These are phyloP conservation scores for Wallacemonas rigidus DNA, from an alignment of 208 protist genomes.

Conservation along the genomic window DNA sequence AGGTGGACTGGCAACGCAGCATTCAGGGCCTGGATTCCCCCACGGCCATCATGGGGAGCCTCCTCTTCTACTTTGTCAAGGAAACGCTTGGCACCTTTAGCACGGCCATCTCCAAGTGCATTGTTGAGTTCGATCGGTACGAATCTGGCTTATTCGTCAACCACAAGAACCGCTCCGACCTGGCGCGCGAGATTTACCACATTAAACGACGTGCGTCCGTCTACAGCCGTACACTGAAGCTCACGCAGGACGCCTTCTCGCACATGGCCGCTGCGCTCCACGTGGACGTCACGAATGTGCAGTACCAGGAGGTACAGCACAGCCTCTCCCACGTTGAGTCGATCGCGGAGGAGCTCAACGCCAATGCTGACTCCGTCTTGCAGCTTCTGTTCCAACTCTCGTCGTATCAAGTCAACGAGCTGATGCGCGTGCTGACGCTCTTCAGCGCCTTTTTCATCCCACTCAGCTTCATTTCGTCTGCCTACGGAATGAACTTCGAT, in stretches of 20 bases:
- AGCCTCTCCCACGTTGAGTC: constrained; percentile 69
- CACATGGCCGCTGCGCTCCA: constrained; percentile 52
- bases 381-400: constrained; percentile 81
- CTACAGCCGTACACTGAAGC: constrained; percentile 62
- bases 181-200: constrained; percentile 80
- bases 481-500: constrained; percentile 91
- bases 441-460: constrained; percentile 90
- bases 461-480: constrained; percentile 75
- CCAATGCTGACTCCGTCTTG: constrained; percentile 71
- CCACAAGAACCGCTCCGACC: constrained; percentile 37
- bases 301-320: constrained; percentile 77
- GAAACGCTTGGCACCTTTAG: constrained; percentile 67
- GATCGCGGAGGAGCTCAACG: constrained; percentile 71
- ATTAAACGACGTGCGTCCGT: constrained; percentile 82
- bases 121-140: constrained; percentile 78
- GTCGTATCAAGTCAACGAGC: constrained; percentile 87
- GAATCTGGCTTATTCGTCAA: constrained; percentile 70
- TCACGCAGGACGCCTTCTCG: constrained; percentile 70
- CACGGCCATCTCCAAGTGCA: constrained; percentile 51
- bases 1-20: constrained; percentile 44
- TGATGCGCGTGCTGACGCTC: constrained; percentile 85
- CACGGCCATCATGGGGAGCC: constrained; percentile 24
- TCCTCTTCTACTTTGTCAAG: constrained; percentile 72
- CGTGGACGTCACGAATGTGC: constrained; percentile 44
- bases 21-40: constrained; percentile 13